Conservation (phyloP, 1,139 yeast species). For the Yamadazyma siamensis region DNA sequence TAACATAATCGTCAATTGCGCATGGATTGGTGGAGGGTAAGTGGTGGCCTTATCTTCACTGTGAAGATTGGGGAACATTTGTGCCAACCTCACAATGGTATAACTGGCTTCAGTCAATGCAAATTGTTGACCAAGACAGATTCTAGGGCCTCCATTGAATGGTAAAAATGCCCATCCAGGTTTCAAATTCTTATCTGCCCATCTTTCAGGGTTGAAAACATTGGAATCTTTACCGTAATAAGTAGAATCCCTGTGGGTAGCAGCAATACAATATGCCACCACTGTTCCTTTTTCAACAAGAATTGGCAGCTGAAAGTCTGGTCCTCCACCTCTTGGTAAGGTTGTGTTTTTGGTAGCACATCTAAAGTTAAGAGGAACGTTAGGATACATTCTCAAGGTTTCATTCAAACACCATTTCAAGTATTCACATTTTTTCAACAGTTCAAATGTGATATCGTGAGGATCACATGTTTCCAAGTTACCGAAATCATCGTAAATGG, state of each 20-base stretch:
- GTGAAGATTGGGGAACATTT: slow-evolving; percentile 33
- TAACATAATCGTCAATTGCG: slow-evolving; percentile 30
- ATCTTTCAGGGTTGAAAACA: slow-evolving; percentile 48
- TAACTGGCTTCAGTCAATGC: slow-evolving; percentile 53
- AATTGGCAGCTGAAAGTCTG: slow-evolving; percentile 37
- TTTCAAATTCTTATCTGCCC: slow-evolving; percentile 24
- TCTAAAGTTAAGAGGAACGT: slow-evolving; percentile 53
- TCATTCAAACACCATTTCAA: slow-evolving; percentile 48
- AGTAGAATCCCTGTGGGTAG: slow-evolving; percentile 42
- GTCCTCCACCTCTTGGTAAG: slow-evolving; percentile 54
- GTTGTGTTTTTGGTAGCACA: slow-evolving; percentile 42
- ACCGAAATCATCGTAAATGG: slow-evolving; percentile 20
- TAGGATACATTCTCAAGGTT: slow-evolving; percentile 51
- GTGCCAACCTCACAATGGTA: slow-evolving; percentile 42
- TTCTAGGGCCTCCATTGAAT: slow-evolving; percentile 62
- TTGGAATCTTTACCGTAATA: slow-evolving; percentile 49
- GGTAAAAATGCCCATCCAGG: slow-evolving; percentile 55
- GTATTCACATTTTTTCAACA: slow-evolving; percentile 42
- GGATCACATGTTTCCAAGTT: slow-evolving; percentile 35
- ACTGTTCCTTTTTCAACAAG: slow-evolving; percentile 45
- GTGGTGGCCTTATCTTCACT: slow-evolving; percentile 18
- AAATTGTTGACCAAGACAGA: slow-evolving; percentile 60
- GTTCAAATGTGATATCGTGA: slow-evolving; percentile 41
- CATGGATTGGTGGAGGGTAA: slow-evolving; percentile 29
- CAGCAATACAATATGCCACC: slow-evolving; percentile 41